Base-by-base conservation (phyloP, 371 early-diverging fungal species). In the Zopfochytrium polystomum region DNA sequence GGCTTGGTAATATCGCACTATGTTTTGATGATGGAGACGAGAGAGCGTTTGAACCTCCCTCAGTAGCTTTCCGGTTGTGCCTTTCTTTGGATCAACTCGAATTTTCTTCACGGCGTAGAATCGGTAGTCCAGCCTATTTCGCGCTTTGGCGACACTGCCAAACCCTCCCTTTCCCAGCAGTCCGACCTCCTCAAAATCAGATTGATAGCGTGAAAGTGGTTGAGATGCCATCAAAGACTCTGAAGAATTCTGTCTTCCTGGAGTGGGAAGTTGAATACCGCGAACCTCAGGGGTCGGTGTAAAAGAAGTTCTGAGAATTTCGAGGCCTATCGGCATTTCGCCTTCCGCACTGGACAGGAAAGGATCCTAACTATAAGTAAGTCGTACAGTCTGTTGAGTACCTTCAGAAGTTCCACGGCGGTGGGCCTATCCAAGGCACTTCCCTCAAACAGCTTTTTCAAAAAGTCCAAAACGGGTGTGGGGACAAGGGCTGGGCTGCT, bases 101-200 rank as follows among this genome's bases (percentile, higher is more conserved):
- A 67, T 87, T 65, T 89, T 92, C 62, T 94, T 96, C 66, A 96
- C 87, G 5, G 96, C 96, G 68, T 96, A 96, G 31, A 88, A 78
- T 20, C 90, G 78, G 0, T 91, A 89, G 59, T 96, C 93, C 6
- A 89, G 63, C 11, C 67, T 55, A 51, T 96, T 95, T 29, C 92
- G 78, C 0, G 91, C 91, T 67, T 96, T 96, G 54, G 93, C 88
- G 1, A 96, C 96, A 60, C 89, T 89, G 9, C 96, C 96, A 77
- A 93, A 96, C 0, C 93, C 94, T 7, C 91, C 96, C 68, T 85
- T 86, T 0, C 96, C 96, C 9, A 96, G 75, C 62, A 91, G 92
- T 63, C 90, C 91, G 31, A 95, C 77, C 67, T 96, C 95, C 65
- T 95, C 92, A 79, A 95, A 96, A 66, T 96, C 96, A 2, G 85